A percentile compares a stretch with the other conserved stretches of the same genome.
phyloP scores from a whole-genome alignment of 1,139 yeast genomes.

The Pneumocystis canis region DNA sequence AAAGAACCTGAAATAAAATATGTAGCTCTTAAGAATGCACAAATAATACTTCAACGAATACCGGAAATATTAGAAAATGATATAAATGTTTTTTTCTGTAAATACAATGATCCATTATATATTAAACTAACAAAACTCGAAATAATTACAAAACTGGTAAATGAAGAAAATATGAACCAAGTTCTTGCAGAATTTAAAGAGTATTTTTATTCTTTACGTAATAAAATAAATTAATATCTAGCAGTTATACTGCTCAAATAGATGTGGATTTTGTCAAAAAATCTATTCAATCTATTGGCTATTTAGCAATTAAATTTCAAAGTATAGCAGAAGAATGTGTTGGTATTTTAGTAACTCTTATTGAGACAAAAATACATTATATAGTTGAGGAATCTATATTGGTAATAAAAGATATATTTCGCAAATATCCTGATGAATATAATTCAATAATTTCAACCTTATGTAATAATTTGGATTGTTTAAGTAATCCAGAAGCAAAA shows the following conservation, averaged over 20 bases:
- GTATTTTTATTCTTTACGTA: slow-evolving; percentile 25
- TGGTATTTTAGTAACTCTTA: slow-evolving; percentile 42
- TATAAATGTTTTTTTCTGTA: slow-evolving; percentile 65
- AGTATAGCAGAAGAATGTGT: slow-evolving; percentile 51
- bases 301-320: slow-evolving; percentile 61
- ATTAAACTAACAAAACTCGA: slow-evolving; percentile 85
- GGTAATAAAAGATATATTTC: slow-evolving; percentile 58
- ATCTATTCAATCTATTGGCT: slow-evolving; percentile 81
- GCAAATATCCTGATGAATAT: slow-evolving; percentile 53
- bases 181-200: slow-evolving; percentile 69
- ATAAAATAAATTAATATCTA: not conserved
- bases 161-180: slow-evolving; percentile 41
- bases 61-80: slow-evolving; percentile 46
- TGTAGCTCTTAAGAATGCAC: slow-evolving; percentile 65
- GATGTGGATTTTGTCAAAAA: slow-evolving; percentile 76
- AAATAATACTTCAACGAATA: slow-evolving; percentile 53
- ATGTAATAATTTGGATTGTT: slow-evolving; percentile 31
- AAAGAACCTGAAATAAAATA: slow-evolving; percentile 80
- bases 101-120: slow-evolving; percentile 72
- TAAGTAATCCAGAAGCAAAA: slow-evolving; percentile 69
- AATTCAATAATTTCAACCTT: slow-evolving; percentile 31
- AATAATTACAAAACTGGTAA: slow-evolving; percentile 65
- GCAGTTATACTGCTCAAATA: slow-evolving; percentile 48
- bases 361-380: slow-evolving; percentile 54
- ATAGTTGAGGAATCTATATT: slow-evolving; percentile 69